Evolutionary conservation across 352 stramenopile genomes (phyloP).

Genomic region (Phytophthora foliorum): DNA sequence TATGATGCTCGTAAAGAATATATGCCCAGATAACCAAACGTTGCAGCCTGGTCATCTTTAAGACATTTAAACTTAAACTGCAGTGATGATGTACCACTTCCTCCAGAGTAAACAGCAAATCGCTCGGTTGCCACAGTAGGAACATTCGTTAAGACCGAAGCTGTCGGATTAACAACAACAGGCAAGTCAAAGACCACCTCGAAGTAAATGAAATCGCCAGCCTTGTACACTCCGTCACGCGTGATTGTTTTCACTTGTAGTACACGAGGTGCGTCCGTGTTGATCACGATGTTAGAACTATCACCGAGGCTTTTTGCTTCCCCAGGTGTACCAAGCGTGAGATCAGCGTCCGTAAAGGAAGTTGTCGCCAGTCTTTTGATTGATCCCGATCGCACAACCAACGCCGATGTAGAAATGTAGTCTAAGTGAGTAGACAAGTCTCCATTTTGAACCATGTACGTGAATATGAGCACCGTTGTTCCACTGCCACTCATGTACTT

Average conservation of each 20-base stretch:
- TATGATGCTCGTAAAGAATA: conserved; percentile 53
- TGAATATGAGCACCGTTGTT: conserved; percentile 58
- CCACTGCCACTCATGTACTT: conserved; percentile 60
- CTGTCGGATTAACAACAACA: conserved; percentile 45
- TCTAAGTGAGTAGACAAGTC: conserved; percentile 59
- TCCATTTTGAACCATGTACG: conserved; percentile 64
- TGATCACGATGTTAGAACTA: conserved; percentile 50
- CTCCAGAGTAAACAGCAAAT: conserved; percentile 52
- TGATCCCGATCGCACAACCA: conserved; percentile 60
- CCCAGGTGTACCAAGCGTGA: conserved; percentile 58
- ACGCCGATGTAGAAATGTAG: conserved; percentile 55
- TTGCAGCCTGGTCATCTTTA: conserved; percentile 41
- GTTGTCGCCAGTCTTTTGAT: conserved; percentile 67
- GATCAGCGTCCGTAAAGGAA: conserved; percentile 57
- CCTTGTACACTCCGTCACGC: conserved; percentile 68
- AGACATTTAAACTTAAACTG: conserved; percentile 60
- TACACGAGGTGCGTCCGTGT: conserved; percentile 57
- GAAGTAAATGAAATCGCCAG: conserved; percentile 56
- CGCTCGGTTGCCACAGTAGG: conserved; percentile 33
- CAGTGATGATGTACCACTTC: conserved; percentile 58
- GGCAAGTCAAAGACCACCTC: conserved; percentile 62
- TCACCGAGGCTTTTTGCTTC: conserved; percentile 49
- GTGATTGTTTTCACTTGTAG: conserved; percentile 58
- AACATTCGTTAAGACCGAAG: conserved; percentile 55
- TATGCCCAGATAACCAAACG: conserved; percentile 54